Evolutionary conservation across 805 yeast species (phyloP), one percentile per base, ranked within the genome.

Genomic region (Sugiyamaella smithiae): DNA sequence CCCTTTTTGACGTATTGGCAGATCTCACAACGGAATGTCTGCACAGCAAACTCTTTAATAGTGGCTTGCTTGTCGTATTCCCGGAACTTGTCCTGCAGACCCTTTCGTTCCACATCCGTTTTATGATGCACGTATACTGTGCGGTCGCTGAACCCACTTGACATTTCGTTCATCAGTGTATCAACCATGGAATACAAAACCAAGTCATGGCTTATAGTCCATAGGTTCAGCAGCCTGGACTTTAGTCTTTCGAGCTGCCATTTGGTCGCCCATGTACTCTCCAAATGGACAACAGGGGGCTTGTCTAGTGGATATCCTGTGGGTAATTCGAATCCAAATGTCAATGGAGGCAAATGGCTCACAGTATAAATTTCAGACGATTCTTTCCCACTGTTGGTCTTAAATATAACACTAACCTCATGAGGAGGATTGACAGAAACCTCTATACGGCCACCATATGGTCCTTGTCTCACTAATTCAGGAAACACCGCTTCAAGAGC

Each of bases 1-100:
- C 60, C 60, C 25, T 46, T 45, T 35, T 49, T 52, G 17, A 33
- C 26, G 38, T 48, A 45, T 43, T 55, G 58, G 45, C 60, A 56
- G 19, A 56, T 54, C 29, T 53, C 53, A 40, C 60, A 56, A 9
- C 40, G 45, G 38, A 50, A 56, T 7, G 57, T 24, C 23, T 48
- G 54, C 7, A 23, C 14, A 12, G 48, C 40, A 31, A 56, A 56
- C n/a, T 45, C 50, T n/a, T 43, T 37, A 35, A 28, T 23, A 9
- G 29, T 35, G 1, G 53, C 53, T 20, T 42, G 20, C 20, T 32
- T 25, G 25, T 56, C 55, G 36, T 44, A 40, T 8, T 8, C 26
- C 7, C 46, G 35, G 17, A 55, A 36, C 17, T 38, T 35, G 14
- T 42, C 55, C 23, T 41, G 51, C n/a, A 43, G 20, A 16, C 16